phyloP scores from a whole-genome alignment of 2,329 filamentous ascomycete genomes.

The Dendrostoma leiphaemia region DNA sequence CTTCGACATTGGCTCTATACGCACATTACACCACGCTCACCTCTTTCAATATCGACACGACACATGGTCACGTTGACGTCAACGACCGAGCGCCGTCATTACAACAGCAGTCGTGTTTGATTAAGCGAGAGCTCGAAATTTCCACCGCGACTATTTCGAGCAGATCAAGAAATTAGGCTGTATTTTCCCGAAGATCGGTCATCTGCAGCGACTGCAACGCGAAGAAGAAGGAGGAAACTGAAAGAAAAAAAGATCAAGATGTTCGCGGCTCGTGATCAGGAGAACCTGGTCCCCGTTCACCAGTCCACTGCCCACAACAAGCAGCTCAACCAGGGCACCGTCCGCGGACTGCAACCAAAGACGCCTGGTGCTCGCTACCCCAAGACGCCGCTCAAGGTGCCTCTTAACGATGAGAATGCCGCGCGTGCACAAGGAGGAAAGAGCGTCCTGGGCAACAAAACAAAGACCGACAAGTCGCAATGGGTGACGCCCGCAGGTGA shows the following conservation, averaged over 20 bases:
- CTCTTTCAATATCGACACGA: too few species aligned
- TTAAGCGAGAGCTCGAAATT: slow-evolving; percentile 5
- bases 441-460: slow-evolving; percentile 41
- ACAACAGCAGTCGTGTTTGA: neutral
- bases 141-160: slow-evolving; percentile 18
- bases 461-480: slow-evolving; percentile 14
- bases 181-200: slow-evolving; percentile 9
- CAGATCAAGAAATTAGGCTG: slow-evolving; percentile 14
- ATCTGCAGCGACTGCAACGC: neutral
- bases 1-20: too few species aligned
- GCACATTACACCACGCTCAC: too few species aligned
- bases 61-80: too few species aligned
- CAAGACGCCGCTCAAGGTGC: slow-evolving; percentile 79
- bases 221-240: neutral
- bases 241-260: slow-evolving; percentile 44
- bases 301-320: slow-evolving; percentile 71
- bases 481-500: slow-evolving; percentile 75
- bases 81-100: slow-evolving; percentile 1
- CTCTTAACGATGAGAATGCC: slow-evolving; percentile 85
- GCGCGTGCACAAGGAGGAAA: slow-evolving; percentile 52
- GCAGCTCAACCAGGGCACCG: slow-evolving; percentile 38
- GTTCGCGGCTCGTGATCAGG: slow-evolving; percentile 81
- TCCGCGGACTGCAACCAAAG: slow-evolving; percentile 58
- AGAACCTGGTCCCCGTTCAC: slow-evolving; percentile 77
- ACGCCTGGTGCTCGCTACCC: slow-evolving; percentile 74